phyloP scores from a whole-genome alignment of 176 grass and related monocot species.

The Zoysia japonica region DNA sequence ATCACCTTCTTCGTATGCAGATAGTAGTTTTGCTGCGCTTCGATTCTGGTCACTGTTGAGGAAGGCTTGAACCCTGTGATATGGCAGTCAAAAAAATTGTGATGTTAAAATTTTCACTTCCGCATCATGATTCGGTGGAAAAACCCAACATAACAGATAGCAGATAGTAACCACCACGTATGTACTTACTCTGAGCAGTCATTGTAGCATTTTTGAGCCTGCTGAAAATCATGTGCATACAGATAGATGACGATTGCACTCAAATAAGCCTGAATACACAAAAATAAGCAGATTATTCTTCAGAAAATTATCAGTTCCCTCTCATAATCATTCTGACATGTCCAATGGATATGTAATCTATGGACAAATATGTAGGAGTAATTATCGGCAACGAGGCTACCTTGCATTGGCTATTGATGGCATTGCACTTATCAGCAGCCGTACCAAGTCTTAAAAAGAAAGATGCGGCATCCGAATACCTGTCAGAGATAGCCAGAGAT shows the following conservation, averaged over 20 bases:
- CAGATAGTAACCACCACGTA: constrained; percentile 4
- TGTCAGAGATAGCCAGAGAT: constrained; percentile 34
- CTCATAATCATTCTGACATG: neutral
- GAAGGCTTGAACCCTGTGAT: constrained; percentile 82
- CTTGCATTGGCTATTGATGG: constrained; percentile 98
- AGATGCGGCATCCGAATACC: constrained; percentile 85
- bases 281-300: neutral
- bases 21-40: constrained; percentile 71
- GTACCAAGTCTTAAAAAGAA: constrained; percentile 79
- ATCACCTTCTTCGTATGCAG: constrained; percentile 90
- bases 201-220: constrained; percentile 99
- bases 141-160: constrained; percentile 8
- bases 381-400: constrained; percentile 40
- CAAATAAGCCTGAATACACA: constrained; percentile 76
- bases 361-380: constrained; percentile 4
- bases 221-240: constrained; percentile 92
- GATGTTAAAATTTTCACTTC: neutral
- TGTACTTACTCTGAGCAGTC: constrained; percentile 87
- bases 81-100: neutral
- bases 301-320: neutral
- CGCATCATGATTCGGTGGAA: neutral
- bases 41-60: constrained; percentile 82
- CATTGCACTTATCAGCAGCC: constrained; percentile 94
- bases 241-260: constrained; percentile 95
- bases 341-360: neutral